These are phyloP conservation scores for Cynara cardunculus DNA, from an alignment of 129 eudicot species.

Conservation along the genomic window DNA sequence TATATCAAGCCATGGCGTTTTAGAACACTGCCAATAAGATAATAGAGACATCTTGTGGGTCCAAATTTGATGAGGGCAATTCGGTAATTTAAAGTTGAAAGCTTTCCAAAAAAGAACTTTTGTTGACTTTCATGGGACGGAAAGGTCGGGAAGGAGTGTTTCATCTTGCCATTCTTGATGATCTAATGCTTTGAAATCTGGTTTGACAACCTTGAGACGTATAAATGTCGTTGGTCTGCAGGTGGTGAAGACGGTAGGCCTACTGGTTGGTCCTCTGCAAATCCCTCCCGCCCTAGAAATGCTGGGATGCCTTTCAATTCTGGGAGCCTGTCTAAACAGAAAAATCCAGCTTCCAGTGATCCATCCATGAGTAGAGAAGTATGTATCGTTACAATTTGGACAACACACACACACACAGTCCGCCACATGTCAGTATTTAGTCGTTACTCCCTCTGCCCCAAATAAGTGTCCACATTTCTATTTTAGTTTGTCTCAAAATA, in stretches of 20 bases:
- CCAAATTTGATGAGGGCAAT: neutral
- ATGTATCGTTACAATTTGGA: slow-evolving; percentile 6
- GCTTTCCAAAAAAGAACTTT: neutral
- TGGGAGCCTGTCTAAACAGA: slow-evolving; percentile 65
- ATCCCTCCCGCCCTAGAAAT: slow-evolving; percentile 48
- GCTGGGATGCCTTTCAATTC: slow-evolving; percentile 42
- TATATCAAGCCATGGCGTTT: neutral
- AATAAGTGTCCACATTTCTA: neutral
- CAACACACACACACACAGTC: neutral
- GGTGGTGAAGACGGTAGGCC: slow-evolving; percentile 72
- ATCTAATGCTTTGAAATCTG: neutral
- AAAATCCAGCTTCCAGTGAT: slow-evolving; percentile 61
- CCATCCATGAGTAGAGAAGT: slow-evolving; percentile 54
- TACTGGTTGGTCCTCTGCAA: slow-evolving; percentile 57
- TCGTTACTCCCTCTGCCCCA: neutral
- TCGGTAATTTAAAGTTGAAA: neutral
- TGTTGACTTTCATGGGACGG: neutral
- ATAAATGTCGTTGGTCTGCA: slow-evolving; percentile 23
- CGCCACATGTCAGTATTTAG: neutral
- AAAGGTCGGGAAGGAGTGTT: neutral
- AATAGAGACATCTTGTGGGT: neutral
- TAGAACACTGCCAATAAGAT: neutral
- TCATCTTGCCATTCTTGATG: neutral
- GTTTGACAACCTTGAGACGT: neutral
- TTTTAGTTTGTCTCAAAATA: too few relatives aligned